Evolutionary conservation across 2,329 filamentous ascomycete species (phyloP).

Genomic region (Fusarium cicatricum): DNA sequence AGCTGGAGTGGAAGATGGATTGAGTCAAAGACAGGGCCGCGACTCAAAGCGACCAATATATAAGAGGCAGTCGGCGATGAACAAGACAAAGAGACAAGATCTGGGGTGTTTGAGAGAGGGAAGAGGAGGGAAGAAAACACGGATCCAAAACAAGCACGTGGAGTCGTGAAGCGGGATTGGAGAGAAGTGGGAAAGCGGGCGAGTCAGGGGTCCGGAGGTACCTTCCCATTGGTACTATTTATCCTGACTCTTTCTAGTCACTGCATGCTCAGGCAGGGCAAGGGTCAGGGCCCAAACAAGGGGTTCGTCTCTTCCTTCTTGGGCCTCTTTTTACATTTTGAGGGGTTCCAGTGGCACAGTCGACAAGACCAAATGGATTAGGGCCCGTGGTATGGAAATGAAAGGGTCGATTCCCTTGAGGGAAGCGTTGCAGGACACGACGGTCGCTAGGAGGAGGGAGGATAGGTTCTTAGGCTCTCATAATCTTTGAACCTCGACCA

Average conservation of each 20-base stretch:
- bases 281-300: slow-evolving; percentile 11
- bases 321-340: background rate
- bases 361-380: slow-evolving; percentile 15
- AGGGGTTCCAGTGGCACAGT: slow-evolving; percentile 22
- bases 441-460: no score
- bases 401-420: slow-evolving; percentile 36
- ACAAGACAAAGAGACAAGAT: slow-evolving; percentile 8
- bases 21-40: slow-evolving; percentile 10
- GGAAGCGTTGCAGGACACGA: slow-evolving; percentile 24
- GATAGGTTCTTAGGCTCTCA: no score
- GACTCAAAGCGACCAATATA: slow-evolving; percentile 19
- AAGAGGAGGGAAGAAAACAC: slow-evolving; percentile 36
- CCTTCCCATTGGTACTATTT: slow-evolving; percentile 25
- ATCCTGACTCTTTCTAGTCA: slow-evolving; percentile 2
- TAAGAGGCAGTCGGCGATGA: slow-evolving; percentile 14
- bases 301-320: slow-evolving; percentile 19
- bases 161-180: slow-evolving; percentile 33
- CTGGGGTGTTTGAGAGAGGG: slow-evolving; percentile 6
- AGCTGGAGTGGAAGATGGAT: slow-evolving; percentile 5
- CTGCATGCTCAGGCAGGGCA: slow-evolving; percentile 1
- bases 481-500: no score
- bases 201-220: slow-evolving; percentile 28
- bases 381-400: slow-evolving; percentile 31
- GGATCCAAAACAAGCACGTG: slow-evolving; percentile 42
- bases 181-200: slow-evolving; percentile 15